Conservation (phyloP, 164 flowering plant species). For the Pachysandra terminalis region DNA sequence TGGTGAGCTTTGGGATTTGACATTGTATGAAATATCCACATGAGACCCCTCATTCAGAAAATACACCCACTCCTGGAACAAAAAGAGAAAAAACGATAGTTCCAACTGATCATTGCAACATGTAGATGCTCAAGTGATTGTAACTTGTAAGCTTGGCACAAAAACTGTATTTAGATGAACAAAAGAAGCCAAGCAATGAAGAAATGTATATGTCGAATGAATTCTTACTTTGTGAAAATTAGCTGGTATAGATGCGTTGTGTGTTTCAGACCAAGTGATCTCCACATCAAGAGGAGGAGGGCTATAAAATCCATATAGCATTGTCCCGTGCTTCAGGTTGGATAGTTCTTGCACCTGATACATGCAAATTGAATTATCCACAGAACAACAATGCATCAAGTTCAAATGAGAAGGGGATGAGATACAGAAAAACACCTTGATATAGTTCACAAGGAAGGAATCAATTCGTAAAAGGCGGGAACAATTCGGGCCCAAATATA, state of each 20-base stretch:
- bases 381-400: background rate
- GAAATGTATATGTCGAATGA: background rate
- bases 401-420: constrained; percentile 18
- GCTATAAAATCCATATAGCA: constrained; percentile 49
- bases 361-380: background rate
- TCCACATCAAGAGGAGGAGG: constrained; percentile 46
- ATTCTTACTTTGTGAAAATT: constrained; percentile 39
- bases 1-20: constrained; percentile 29
- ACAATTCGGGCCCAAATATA: constrained; percentile 48
- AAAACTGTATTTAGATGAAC: background rate
- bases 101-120: constrained; percentile 1
- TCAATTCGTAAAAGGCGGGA: constrained; percentile 45
- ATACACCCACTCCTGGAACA: constrained; percentile 59
- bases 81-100: background rate
- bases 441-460: constrained; percentile 48
- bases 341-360: constrained; percentile 37
- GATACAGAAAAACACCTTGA: constrained; percentile 44
- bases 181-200: background rate
- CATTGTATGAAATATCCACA: constrained; percentile 43
- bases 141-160: background rate
- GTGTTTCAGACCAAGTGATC: constrained; percentile 44
- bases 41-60: constrained; percentile 53
- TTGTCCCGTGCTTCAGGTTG: constrained; percentile 27
- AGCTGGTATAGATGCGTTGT: constrained; percentile 26
- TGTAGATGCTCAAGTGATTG: background rate